Conservation (phyloP, 2,329 filamentous ascomycete species). For the Cryphonectria radicalis region DNA sequence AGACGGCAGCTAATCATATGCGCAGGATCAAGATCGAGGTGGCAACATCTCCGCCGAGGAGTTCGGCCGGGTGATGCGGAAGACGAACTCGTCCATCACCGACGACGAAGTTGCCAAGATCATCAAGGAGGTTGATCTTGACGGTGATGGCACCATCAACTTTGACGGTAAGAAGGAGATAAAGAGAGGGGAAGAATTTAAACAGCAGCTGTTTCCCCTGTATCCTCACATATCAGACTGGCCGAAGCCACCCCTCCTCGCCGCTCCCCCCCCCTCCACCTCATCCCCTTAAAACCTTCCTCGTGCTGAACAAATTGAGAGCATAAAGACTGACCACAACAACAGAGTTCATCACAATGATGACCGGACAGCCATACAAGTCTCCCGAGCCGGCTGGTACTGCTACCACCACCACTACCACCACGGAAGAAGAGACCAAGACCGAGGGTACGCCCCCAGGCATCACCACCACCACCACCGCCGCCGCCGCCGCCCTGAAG, state of each 20-base stretch:
- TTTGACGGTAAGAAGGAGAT: conserved; percentile 40
- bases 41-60: conserved; percentile 44
- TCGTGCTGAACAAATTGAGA: background rate
- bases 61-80: conserved; percentile 43
- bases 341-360: conserved; percentile 48
- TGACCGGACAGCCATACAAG: conserved; percentile 43
- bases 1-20: background rate
- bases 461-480: background rate
- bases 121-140: conserved; percentile 44
- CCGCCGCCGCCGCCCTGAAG: background rate
- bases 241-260: background rate
- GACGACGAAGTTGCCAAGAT: conserved; percentile 44
- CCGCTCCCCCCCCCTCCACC: no score
- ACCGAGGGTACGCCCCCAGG: conserved; percentile 23
- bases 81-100: conserved; percentile 36
- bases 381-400: conserved; percentile 29
- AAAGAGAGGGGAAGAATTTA: background rate
- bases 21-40: conserved; percentile 26
- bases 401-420: conserved; percentile 31
- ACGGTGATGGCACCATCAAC: conserved; percentile 45
- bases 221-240: background rate
- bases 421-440: conserved; percentile 33
- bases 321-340: background rate
- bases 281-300: no score
- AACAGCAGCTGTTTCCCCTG: background rate